Conservation (phyloP, 768 basidiomycete genomes). For the Phylloporus sp. region DNA sequence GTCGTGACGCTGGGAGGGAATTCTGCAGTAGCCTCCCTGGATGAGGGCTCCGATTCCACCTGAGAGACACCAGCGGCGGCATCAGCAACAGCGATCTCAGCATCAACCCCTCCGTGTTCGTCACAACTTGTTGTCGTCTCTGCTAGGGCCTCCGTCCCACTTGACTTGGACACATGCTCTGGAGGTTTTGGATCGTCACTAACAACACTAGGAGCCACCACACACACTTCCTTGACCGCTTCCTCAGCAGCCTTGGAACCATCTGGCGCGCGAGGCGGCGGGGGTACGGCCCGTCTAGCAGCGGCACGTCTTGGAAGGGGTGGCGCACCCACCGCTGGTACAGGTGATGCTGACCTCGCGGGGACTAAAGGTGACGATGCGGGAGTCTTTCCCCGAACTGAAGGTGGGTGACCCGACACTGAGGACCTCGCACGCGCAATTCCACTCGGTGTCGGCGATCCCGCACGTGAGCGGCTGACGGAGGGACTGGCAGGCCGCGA, state of each 20-base stretch:
- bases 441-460: conserved; percentile 19
- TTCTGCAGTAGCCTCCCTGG: neutral
- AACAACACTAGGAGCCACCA: neutral
- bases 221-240: conserved; percentile 5
- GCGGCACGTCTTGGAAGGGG: conserved; percentile 67
- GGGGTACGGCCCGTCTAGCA: conserved; percentile 39
- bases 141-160: neutral
- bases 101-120: neutral
- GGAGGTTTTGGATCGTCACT: neutral
- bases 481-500: conserved; percentile 30
- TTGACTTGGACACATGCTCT: neutral
- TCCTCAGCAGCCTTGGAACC: neutral
- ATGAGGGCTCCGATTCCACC: neutral
- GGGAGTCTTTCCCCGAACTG: conserved; percentile 13
- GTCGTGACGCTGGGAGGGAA: neutral
- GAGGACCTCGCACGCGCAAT: neutral
- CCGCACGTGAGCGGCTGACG: conserved; percentile 20
- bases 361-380: conserved; percentile 31
- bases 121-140: conserved; percentile 3
- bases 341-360: conserved; percentile 37
- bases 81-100: neutral
- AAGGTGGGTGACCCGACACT: neutral
- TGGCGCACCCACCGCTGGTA: conserved; percentile 33
- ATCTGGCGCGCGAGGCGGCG: conserved; percentile 19
- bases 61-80: neutral